Base-by-base conservation (phyloP, 2,329 filamentous ascomycete species). In the Fusarium sp. region DNA sequence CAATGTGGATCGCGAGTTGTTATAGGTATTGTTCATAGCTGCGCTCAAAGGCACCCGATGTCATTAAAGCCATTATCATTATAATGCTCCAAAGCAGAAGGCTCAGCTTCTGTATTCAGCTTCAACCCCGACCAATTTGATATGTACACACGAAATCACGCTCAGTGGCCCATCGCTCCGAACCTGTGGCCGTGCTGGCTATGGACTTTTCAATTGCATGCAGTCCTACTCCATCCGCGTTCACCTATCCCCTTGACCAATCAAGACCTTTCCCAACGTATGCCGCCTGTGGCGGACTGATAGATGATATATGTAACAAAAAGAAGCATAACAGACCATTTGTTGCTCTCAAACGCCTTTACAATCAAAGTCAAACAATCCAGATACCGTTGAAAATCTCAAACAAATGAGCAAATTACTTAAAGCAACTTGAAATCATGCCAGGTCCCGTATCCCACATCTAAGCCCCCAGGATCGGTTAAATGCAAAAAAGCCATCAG, bases 101-200 rank as follows among this genome's bases (percentile, higher is more conserved):
- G 60, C 44, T 48, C n/a, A 10, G 64, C 70, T 69, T 69, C 69
- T 69, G 66, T 76, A 69, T 74, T 74, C 64, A 71, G 58, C 64
- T 32, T 49, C 61, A 37, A 44, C 69, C 57, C 32, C 62, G 42
- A 60, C 69, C 64, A 73, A 68, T 71, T 64, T 75, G 66, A 49
- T 64, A 73, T 67, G 67, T 75, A 76, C 60, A 75, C 58, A 60
- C 46, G 56, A 71, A 33, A 50, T 64, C 59, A 46, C 50, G 50
- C 60, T 49, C 52, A 58, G 27, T 40, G 61, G 46, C 52, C 71
- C 69, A 67, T 71, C 59, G 59, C 69, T 54, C 69, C 59, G 48
- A 56, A 50, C 17, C 33, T 40, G 13, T 40, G 23, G 59, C 69
- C 64, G 52, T 46, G 42, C 23, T 60, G 57, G 59, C 63, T 50